Conservation (phyloP, 2,329 filamentous ascomycete species). For the Aplosporella prunicola region DNA sequence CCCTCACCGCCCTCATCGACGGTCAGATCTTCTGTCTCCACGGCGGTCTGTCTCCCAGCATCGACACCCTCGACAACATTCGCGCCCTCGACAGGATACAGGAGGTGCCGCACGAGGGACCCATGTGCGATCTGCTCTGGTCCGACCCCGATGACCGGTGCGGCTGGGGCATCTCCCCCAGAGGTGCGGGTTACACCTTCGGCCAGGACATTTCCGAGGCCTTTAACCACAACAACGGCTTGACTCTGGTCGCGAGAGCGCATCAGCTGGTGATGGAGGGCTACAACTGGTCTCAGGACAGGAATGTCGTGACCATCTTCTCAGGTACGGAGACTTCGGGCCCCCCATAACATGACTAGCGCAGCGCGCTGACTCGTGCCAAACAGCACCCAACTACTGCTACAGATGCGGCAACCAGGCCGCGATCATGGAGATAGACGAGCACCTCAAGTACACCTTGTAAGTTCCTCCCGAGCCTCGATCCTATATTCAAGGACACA, state of each 20-base stretch:
- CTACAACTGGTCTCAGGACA: slow-evolving; percentile 98
- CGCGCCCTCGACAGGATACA: slow-evolving; percentile 42
- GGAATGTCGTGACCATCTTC: slow-evolving; percentile 98
- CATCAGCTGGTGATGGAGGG: slow-evolving; percentile 99
- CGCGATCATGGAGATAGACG: slow-evolving; percentile 99
- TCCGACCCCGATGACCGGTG: slow-evolving; percentile 91
- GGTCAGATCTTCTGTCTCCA: slow-evolving; percentile 66
- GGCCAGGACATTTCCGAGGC: slow-evolving; percentile 96
- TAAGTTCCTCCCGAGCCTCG: slow-evolving; percentile 53
- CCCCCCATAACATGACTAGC: not conserved
- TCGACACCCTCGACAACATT: slow-evolving; percentile 66
- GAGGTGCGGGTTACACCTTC: slow-evolving; percentile 91
- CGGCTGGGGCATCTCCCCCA: slow-evolving; percentile 90
- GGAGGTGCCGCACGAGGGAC: slow-evolving; percentile 68
- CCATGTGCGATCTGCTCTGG: slow-evolving; percentile 70
- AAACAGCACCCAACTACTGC: slow-evolving; percentile 61
- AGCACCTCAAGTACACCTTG: slow-evolving; percentile 99
- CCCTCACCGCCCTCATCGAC: slow-evolving; percentile 63
- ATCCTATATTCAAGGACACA: slow-evolving; percentile 77
- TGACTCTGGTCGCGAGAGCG: slow-evolving; percentile 89
- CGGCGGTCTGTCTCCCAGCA: slow-evolving; percentile 62
- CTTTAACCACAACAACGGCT: slow-evolving; percentile 97
- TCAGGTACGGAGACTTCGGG: slow-evolving; percentile 44
- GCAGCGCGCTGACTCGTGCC: slow-evolving; percentile 21
- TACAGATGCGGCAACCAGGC: slow-evolving; percentile 98